Conservation (phyloP, 108 stramenopile species). For the Nannochloropsis oceanica region DNA sequence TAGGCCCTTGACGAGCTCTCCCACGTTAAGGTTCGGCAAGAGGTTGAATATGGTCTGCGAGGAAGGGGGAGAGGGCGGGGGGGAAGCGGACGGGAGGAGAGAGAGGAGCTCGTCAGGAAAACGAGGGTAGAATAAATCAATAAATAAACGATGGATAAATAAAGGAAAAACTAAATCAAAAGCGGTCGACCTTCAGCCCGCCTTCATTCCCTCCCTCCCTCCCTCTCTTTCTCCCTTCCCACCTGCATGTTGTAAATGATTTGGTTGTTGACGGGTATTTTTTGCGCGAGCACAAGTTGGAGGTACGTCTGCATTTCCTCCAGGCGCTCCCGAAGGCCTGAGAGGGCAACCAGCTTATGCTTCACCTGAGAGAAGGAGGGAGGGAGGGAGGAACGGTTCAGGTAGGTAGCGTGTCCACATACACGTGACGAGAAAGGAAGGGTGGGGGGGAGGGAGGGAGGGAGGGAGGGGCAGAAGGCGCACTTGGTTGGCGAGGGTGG, state of each 20-base stretch:
- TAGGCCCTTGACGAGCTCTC: slow-evolving; percentile 69
- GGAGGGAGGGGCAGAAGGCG: not conserved
- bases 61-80: not conserved
- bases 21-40: slow-evolving; percentile 88
- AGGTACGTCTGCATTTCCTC: slow-evolving; percentile 83
- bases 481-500: slow-evolving; percentile 62
- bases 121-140: too few species aligned
- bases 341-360: slow-evolving; percentile 78
- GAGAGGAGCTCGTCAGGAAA: too few species aligned
- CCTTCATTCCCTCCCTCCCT: too few species aligned
- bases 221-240: not conserved
- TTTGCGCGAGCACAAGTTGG: slow-evolving; percentile 14
- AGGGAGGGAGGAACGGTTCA: not conserved
- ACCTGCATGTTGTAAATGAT: slow-evolving; percentile 31
- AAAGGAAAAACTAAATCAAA: too few species aligned
- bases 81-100: too few species aligned
- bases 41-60: slow-evolving; percentile 77
- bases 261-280: slow-evolving; percentile 54
- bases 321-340: slow-evolving; percentile 67
- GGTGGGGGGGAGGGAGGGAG: not conserved
- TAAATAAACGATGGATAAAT: too few species aligned
- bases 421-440: not conserved
- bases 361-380: slow-evolving; percentile 43
- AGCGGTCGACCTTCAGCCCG: too few species aligned
- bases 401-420: not conserved